Percentiles rank a stretch among this genome's conserved stretches.
phyloP scores from a whole-genome alignment of 805 yeast genomes.

The Cyberlindnera sargentensis region DNA sequence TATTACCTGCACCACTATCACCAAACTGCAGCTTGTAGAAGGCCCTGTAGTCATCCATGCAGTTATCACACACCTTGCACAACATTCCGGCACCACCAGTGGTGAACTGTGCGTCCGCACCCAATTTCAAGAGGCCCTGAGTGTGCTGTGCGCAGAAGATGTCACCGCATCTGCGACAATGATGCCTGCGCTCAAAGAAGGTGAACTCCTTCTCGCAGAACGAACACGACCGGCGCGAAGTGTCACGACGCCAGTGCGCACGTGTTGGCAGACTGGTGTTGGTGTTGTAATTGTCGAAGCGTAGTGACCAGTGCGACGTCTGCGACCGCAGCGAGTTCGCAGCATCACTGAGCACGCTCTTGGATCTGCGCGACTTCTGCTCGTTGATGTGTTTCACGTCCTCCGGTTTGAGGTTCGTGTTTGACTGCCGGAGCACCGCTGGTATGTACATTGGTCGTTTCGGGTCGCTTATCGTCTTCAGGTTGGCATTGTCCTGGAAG shows the following conservation, averaged over 20 bases:
- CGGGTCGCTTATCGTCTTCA: conserved; percentile 65
- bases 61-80: conserved; percentile 62
- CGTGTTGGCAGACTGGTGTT: conserved; percentile 31
- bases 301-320: conserved; percentile 21
- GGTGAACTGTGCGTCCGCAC: conserved; percentile 54
- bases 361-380: conserved; percentile 20
- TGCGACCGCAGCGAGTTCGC: conserved; percentile 22
- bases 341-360: conserved; percentile 16
- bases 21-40: conserved; percentile 29
- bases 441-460: conserved; percentile 86
- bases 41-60: conserved; percentile 55
- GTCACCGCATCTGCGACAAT: conserved; percentile 82
- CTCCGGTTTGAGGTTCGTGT: conserved; percentile 36
- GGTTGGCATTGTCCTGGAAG: conserved; percentile 7
- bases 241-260: conserved; percentile 72
- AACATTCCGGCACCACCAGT: conserved; percentile 63
- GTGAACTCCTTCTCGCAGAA: conserved; percentile 66
- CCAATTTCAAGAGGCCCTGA: conserved; percentile 45
- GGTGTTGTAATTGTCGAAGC: conserved; percentile 20
- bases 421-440: conserved; percentile 65
- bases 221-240: conserved; percentile 53
- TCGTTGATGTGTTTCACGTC: conserved; percentile 27
- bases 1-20: background rate
- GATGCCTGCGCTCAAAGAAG: conserved; percentile 73
- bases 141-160: conserved; percentile 69